Conservation (phyloP, 495 filamentous ascomycete genomes). For the Parmelia sp. region DNA sequence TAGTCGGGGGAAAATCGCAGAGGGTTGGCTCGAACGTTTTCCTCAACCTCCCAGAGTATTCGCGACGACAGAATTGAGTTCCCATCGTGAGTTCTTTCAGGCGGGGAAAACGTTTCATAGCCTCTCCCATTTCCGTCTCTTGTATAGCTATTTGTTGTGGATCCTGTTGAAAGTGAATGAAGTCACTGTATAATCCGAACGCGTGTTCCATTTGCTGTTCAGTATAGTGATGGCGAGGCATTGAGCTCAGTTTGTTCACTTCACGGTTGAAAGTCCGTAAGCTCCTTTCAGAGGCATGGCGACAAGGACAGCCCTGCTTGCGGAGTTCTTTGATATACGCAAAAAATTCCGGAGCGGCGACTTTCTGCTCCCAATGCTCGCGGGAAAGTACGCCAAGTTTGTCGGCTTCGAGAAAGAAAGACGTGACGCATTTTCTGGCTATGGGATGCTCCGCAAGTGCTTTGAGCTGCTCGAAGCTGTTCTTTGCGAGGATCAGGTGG, state of each 20-base stretch:
- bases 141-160: neutral
- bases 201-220: neutral
- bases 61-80: neutral
- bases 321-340: neutral
- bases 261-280: neutral
- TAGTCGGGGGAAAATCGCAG: neutral
- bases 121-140: neutral
- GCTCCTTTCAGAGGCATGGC: neutral
- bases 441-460: constrained; percentile 3
- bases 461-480: constrained; percentile 10
- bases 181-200: neutral
- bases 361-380: neutral
- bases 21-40: neutral
- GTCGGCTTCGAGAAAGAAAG: constrained; percentile 8
- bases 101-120: neutral
- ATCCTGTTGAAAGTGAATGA: neutral
- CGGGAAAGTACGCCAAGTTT: neutral
- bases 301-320: neutral
- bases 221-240: neutral
- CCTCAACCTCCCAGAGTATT: neutral
- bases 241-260: neutral
- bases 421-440: constrained; percentile 1
- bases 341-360: neutral
- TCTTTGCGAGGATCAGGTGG: neutral
- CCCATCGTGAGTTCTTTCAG: neutral